Conservation (phyloP, 306 rosid genomes). For the Citrullus mucosospermus region DNA sequence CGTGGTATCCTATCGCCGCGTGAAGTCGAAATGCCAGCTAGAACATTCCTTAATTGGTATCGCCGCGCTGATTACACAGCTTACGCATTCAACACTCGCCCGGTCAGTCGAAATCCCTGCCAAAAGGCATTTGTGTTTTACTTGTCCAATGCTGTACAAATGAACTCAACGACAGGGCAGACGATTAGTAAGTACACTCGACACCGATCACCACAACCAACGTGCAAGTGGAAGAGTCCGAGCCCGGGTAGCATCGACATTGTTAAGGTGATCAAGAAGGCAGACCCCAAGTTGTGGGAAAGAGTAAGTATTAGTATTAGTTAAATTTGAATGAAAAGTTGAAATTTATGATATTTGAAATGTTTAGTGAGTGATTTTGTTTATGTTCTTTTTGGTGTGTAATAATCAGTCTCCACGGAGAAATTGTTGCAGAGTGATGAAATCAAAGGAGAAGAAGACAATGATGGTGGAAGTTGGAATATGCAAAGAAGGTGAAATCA, state of each 20-base stretch:
- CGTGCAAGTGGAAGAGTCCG: conserved; percentile 73
- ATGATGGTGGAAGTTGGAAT: conserved; percentile 58
- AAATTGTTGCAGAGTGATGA: conserved; percentile 74
- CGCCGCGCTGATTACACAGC: conserved; percentile 88
- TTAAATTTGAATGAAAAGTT: no score
- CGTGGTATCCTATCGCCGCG: conserved; percentile 74
- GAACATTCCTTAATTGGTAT: conserved; percentile 93
- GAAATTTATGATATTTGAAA: no score
- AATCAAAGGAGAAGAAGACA: conserved; percentile 46
- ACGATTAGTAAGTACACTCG: conserved; percentile 46
- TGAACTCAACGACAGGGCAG: conserved; percentile 26
- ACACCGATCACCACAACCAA: conserved; percentile 48
- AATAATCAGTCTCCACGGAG: conserved; percentile 70
- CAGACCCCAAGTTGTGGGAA: conserved; percentile 76
- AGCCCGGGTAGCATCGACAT: conserved; percentile 44
- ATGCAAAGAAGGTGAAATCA: conserved; percentile 64
- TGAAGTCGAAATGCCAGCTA: conserved; percentile 90
- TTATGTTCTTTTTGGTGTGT: neutral
- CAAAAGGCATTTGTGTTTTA: conserved; percentile 87
- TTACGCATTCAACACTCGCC: conserved; percentile 93
- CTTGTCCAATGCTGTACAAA: conserved; percentile 31
- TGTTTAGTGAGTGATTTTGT: neutral
- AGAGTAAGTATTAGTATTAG: conserved; percentile 35
- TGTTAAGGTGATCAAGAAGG: conserved; percentile 51
- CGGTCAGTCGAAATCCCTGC: conserved; percentile 73